Conservation (phyloP, 805 yeast species). For the Saturnispora serradocipensis region DNA sequence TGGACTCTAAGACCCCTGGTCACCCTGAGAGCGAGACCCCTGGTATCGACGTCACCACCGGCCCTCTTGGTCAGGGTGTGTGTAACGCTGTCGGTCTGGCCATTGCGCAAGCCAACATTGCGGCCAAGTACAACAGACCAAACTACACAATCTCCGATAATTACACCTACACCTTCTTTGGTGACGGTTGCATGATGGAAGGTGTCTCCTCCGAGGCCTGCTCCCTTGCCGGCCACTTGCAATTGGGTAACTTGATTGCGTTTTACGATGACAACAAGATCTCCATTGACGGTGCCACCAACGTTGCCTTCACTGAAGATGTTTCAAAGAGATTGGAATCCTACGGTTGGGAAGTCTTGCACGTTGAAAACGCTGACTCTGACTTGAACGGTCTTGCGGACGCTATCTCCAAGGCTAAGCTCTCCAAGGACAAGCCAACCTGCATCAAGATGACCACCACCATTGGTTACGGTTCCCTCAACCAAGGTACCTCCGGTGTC, state of each 20-base stretch:
- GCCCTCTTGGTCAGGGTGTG: conserved; percentile 98
- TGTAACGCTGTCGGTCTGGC: conserved; percentile 95
- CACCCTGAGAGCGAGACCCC: conserved; percentile 92
- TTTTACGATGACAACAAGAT: conserved; percentile 95
- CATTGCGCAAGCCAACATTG: conserved; percentile 84
- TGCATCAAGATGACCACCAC: conserved; percentile 82
- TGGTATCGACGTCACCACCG: conserved; percentile 96
- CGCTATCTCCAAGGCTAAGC: conserved; percentile 78
- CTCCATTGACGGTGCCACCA: conserved; percentile 91
- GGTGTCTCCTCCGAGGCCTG: conserved; percentile 93
- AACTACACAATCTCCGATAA: conserved; percentile 62
- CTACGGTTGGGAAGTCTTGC: conserved; percentile 86
- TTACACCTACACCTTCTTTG: conserved; percentile 72
- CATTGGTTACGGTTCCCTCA: conserved; percentile 87
- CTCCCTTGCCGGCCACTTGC: conserved; percentile 93
- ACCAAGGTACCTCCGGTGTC: conserved; percentile 80
- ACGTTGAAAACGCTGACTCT: conserved; percentile 72
- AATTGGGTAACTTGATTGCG: conserved; percentile 87
- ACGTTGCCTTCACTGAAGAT: conserved; percentile 87
- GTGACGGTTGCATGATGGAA: conserved; percentile 98
- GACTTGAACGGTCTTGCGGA: conserved; percentile 58
- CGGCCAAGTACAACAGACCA: conserved; percentile 91
- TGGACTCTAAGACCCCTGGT: conserved; percentile 89
- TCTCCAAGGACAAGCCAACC: conserved; percentile 74
- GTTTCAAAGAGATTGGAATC: conserved; percentile 77